phyloP scores from a whole-genome alignment of 2,329 filamentous ascomycete genomes.

The Alternaria sp. region DNA sequence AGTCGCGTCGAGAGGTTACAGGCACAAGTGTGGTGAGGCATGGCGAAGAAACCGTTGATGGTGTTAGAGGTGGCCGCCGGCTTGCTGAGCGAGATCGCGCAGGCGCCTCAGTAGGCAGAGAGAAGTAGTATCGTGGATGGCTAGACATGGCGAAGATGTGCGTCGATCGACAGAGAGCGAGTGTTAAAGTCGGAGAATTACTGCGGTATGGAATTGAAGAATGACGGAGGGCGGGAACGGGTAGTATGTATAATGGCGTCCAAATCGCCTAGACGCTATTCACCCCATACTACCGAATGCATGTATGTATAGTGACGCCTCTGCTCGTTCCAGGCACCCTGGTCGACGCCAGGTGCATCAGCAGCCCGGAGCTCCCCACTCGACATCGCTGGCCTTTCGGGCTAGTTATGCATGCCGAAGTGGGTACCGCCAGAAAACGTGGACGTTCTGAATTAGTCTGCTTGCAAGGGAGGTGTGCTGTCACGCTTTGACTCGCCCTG shows the following conservation, averaged over 20 bases:
- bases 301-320: constrained; percentile 37
- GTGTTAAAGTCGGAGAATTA: constrained; percentile 20
- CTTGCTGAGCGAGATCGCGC: constrained; percentile 43
- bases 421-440: constrained; percentile 47
- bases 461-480: constrained; percentile 46
- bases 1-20: constrained; percentile 49
- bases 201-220: constrained; percentile 22
- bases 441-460: constrained; percentile 43
- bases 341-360: constrained; percentile 42
- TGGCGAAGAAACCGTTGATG: constrained; percentile 54
- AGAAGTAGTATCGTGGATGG: constrained; percentile 47
- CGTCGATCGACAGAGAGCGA: constrained; percentile 13
- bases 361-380: constrained; percentile 42
- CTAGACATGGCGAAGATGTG: constrained; percentile 41
- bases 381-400: constrained; percentile 37
- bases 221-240: constrained; percentile 19
- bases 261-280: constrained; percentile 46
- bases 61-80: constrained; percentile 54
- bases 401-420: constrained; percentile 39
- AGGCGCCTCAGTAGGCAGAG: constrained; percentile 46
- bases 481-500: constrained; percentile 48
- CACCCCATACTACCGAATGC: constrained; percentile 46
- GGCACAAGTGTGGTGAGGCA: constrained; percentile 52
- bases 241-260: constrained; percentile 41
- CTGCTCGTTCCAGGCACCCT: constrained; percentile 42